Conservation (phyloP, 768 basidiomycete genomes). For the Melanogaster broomeanus region DNA sequence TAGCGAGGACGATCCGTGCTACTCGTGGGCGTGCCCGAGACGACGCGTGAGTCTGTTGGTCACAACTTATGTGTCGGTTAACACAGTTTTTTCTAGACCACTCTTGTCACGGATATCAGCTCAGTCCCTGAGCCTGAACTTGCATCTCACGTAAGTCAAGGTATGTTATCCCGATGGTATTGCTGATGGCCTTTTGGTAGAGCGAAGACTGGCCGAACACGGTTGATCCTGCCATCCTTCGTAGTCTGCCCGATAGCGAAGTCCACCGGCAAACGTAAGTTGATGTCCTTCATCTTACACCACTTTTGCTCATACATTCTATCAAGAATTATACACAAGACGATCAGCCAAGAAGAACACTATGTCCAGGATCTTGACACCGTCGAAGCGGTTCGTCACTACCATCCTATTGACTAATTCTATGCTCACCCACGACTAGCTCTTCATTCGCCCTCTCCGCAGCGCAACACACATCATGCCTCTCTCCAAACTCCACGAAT, state of each 20-base stretch:
- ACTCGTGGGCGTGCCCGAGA: conserved; percentile 75
- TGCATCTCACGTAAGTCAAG: conserved; percentile 30
- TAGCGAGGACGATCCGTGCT: conserved; percentile 77
- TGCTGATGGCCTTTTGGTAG: conserved; percentile 20
- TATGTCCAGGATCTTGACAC: conserved; percentile 86
- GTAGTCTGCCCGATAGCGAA: conserved; percentile 71
- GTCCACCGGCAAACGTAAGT: conserved; percentile 75
- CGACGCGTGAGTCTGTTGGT: conserved; percentile 48
- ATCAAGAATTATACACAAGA: conserved; percentile 73
- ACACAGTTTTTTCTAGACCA: conserved; percentile 21
- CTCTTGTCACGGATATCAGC: conserved; percentile 21
- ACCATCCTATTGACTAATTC: conserved; percentile 30
- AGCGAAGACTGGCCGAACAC: conserved; percentile 53
- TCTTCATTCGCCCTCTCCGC: conserved; percentile 58
- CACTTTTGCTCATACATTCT: not conserved
- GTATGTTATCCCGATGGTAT: conserved; percentile 23
- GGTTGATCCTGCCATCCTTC: conserved; percentile 50
- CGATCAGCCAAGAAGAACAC: conserved; percentile 87
- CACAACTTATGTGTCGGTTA: not conserved
- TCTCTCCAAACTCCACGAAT: conserved; percentile 64
- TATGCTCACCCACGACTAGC: conserved; percentile 31
- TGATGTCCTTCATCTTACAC: not conserved
- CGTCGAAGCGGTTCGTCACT: conserved; percentile 61
- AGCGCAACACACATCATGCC: conserved; percentile 60
- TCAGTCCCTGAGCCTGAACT: conserved; percentile 28